Percentiles rank a stretch among this genome's conserved stretches.
Evolutionary conservation across 2,329 filamentous ascomycete species (phyloP).

Genomic region (Pseudogymnoascus pannorum): DNA sequence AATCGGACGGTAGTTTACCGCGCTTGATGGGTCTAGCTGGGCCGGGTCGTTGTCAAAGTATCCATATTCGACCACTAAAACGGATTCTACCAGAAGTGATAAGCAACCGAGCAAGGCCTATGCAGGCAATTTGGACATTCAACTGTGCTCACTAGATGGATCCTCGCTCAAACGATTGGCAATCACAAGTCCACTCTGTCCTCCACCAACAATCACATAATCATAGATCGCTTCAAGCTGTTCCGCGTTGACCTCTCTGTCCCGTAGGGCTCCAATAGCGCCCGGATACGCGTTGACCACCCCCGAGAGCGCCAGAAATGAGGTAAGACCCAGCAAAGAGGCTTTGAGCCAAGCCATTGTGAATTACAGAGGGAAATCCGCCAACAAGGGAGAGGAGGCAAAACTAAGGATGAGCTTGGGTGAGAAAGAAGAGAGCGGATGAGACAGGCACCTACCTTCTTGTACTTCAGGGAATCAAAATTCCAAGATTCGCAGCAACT

Average conservation of each 20-base stretch:
- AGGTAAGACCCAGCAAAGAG: not conserved
- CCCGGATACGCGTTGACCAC: not conserved
- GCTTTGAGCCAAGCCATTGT: conserved; percentile 6
- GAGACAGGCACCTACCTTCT: not conserved
- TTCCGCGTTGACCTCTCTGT: not conserved
- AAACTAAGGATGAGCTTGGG: not conserved
- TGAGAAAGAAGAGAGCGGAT: not conserved
- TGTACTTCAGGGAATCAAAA: not conserved
- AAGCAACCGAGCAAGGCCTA: not conserved
- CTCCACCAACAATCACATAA: conserved; percentile 38
- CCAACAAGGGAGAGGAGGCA: not conserved
- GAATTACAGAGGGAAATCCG: not conserved
- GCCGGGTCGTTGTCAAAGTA: conserved; percentile 1
- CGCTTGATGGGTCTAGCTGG: not conserved
- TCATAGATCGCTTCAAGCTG: conserved; percentile 22
- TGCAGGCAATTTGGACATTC: not conserved
- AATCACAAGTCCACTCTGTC: conserved; percentile 37
- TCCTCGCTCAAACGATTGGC: conserved; percentile 36
- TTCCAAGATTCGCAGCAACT: not conserved
- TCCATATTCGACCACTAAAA: conserved; percentile 5
- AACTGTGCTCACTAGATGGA: conserved; percentile 8
- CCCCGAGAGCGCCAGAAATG: not conserved
- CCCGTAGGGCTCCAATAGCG: not conserved
- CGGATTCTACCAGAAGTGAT: conserved; percentile 3
- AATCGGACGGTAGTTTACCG: not conserved